Base-by-base conservation (phyloP, 306 rosid genomes). In the Cajanus cajan region DNA sequence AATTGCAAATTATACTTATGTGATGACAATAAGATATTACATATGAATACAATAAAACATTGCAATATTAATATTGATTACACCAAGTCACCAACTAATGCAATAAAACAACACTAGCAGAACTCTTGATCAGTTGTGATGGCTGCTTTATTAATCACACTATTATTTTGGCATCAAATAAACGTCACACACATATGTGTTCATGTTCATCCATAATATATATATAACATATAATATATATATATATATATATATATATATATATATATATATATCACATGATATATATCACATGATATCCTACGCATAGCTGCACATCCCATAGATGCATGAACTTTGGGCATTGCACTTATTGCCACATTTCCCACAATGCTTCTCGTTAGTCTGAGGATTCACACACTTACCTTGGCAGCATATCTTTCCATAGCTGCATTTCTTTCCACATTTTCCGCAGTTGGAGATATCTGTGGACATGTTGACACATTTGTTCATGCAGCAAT, bases 301-400 rank as follows among this genome's bases (percentile, higher is more conserved):
- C 71, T 84, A 86, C 0, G 92, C 93, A 43, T 91, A 90, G 82
- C 83, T 89, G 77, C 96, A 91, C 91, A 91, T 89, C 4, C 93
- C 96, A 76, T 80, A 89, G 65, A 74, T 62, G 13, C 96, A 91
- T 0, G 84, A 72, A 7, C 78, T 77, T 14, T 75, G 77, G 25
- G 54, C 80, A 2, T 71, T 44, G 75, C 96, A 91, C 73, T 76
- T 86, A 80, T 87, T 89, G 34, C 81, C 86, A 82, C 96, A 91
- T 43, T 82, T 78, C 48, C 96, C 93, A 80, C 96, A 91, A 41
- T 89, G 86, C 24, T 83, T 85, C 78, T 77, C 24, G 62, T 86
- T 80, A 43, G 71, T 73, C 79, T 47, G 80, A 0, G 92, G 84
- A 31, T 81, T 91, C 84, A 89, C 92, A 8, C 96, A 91, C 84